Evolutionary conservation across 257 asterid genomes (phyloP), one percentile per base, ranked within the genome.

Genomic region (Fraxinus quadrangulata): DNA sequence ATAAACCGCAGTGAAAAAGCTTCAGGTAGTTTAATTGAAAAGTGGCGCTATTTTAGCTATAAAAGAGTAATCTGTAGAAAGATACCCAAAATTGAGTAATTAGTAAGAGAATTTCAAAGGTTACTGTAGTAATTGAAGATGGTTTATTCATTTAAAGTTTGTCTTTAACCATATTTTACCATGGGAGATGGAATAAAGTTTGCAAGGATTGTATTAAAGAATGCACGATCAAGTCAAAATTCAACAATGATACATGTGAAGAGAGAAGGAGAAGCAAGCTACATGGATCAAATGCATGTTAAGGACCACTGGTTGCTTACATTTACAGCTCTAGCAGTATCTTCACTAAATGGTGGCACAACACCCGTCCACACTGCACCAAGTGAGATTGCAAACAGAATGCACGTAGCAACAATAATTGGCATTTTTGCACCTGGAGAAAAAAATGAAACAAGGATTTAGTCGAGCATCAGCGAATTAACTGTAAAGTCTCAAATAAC

Each of bases 241-340:
- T 54, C 23, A 54, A 54, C 51, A 12, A 77, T 13, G 26, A 34
- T 54, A 51, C 28, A 11, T 13, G 42, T 39, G 9, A 65, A 30
- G 23, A 66, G 40, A 23, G 34, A 30, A 74, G 45, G 54, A n/a
- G 23, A 4, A 26, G 42, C 0, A 39, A 21, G 16, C 26, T 11
- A 7, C 7, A 5, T 12, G 7, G 23, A 36, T 28, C 28, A 21
- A 12, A 76, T 39, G 17, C 21, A 61, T 36, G 23, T 49, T 19
- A 14, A 49, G 24, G 31, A 61, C 63, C n/a, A 56, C 23, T 21
- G 14, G 56, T 54, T 49, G 73, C 98, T 88, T 80, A 93, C 99
- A 77, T 96, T 96, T 75, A 96, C 92, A 71, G 97, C 97, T 89
- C 99, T 81, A 36, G 94, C 86, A 33, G 86, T 85, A 82, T 95